Conservation (phyloP, 1,284 basidiomycete species). For the Cutaneotrichosporon dermatis region DNA sequence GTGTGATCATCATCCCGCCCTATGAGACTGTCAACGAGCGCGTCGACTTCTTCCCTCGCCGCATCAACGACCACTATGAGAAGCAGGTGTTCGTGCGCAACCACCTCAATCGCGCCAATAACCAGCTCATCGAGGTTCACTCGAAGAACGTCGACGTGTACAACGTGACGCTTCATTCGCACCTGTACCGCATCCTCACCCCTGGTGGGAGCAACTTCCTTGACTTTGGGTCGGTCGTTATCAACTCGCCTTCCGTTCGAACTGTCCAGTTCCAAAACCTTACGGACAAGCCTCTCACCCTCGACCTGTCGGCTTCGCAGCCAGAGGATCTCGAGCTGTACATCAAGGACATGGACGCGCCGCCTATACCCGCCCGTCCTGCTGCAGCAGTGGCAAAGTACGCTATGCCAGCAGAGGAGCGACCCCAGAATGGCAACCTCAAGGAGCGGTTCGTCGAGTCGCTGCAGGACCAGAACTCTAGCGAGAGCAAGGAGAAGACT, state of each 20-base stretch:
- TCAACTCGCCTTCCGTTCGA: conserved; percentile 51
- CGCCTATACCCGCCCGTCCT: neutral
- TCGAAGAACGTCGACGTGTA: conserved; percentile 53
- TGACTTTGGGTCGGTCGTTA: conserved; percentile 53
- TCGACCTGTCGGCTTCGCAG: conserved; percentile 52
- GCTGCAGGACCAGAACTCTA: conserved; percentile 30
- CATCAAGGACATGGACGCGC: conserved; percentile 41
- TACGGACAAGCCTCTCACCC: conserved; percentile 38
- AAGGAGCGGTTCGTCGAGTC: conserved; percentile 54
- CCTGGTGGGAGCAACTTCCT: conserved; percentile 53
- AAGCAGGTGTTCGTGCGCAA: conserved; percentile 53
- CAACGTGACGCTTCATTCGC: conserved; percentile 53
- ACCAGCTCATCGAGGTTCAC: conserved; percentile 52
- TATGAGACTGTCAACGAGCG: conserved; percentile 51
- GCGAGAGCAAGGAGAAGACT: conserved; percentile 8
- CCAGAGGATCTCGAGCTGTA: conserved; percentile 53
- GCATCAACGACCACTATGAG: conserved; percentile 53
- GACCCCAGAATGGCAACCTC: conserved; percentile 24
- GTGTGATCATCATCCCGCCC: conserved; percentile 52
- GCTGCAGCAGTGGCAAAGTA: neutral
- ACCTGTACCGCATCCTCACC: conserved; percentile 54
- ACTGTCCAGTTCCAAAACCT: conserved; percentile 53
- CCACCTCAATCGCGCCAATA: conserved; percentile 41
- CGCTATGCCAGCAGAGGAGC: conserved; percentile 3
- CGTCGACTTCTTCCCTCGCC: conserved; percentile 53